These are phyloP conservation scores for Yarrowia divulgata DNA, from an alignment of 805 yeast genomes.

Conservation along the genomic window DNA sequence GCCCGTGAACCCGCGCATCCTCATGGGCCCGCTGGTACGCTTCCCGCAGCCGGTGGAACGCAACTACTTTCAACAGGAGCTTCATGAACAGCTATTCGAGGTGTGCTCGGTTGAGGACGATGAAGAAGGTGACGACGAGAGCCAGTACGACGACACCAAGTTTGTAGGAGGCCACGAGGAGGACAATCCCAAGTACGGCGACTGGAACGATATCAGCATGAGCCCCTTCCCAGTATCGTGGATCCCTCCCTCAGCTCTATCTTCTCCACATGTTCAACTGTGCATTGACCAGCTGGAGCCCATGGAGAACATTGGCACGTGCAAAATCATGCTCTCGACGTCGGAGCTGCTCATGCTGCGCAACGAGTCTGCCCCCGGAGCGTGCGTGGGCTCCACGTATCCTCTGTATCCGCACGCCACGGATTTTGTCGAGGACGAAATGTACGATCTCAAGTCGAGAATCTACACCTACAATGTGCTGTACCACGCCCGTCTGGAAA, in stretches of 20 bases:
- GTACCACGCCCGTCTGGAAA: conserved; percentile 15
- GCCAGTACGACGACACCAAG: background rate
- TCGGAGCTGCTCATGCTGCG: conserved; percentile 17
- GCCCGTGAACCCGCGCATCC: conserved; percentile 24
- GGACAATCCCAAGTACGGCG: conserved; percentile 20
- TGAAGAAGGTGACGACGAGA: no score
- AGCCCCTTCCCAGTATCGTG: conserved; percentile 20
- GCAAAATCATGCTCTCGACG: conserved; percentile 7
- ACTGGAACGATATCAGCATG: conserved; percentile 14
- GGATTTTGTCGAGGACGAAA: conserved; percentile 43
- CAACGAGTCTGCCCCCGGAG: conserved; percentile 17
- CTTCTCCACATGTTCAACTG: conserved; percentile 21
- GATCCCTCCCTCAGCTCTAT: conserved; percentile 19
- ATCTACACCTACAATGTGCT: conserved; percentile 36
- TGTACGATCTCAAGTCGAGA: conserved; percentile 32
- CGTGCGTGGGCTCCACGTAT: background rate
- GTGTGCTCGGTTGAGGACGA: background rate
- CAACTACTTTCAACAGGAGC: conserved; percentile 18
- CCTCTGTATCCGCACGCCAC: conserved; percentile 27
- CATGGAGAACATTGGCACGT: conserved; percentile 23
- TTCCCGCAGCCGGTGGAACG: conserved; percentile 18
- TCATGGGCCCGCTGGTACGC: background rate
- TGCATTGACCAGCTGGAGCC: conserved; percentile 32
- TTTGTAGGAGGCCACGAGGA: background rate
- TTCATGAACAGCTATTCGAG: conserved; percentile 9